Conservation (phyloP, 495 filamentous ascomycete genomes). For the Astrothelium subdiscretum region DNA sequence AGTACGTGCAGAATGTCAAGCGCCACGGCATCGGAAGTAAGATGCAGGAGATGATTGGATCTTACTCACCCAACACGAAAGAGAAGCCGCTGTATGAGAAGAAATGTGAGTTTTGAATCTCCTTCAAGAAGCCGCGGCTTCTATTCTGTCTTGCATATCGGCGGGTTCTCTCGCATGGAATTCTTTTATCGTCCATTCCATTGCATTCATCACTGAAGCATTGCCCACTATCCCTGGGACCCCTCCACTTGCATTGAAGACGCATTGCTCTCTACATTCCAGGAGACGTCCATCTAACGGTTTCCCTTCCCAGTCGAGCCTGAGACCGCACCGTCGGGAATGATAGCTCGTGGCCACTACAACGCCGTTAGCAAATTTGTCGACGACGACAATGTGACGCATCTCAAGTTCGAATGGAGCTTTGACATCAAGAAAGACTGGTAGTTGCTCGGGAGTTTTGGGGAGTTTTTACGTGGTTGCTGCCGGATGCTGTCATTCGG, state of each 20-base stretch:
- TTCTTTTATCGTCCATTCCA: too few relatives aligned
- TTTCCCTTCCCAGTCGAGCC: conserved; percentile 56
- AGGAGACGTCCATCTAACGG: too few relatives aligned
- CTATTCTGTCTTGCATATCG: neutral
- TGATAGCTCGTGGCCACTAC: conserved; percentile 79
- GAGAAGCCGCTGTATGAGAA: conserved; percentile 76
- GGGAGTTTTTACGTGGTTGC: neutral
- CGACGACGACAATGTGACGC: conserved; percentile 79
- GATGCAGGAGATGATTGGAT: conserved; percentile 94
- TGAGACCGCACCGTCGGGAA: conserved; percentile 82
- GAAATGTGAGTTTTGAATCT: conserved; percentile 65
- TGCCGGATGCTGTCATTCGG: neutral
- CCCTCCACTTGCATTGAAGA: neutral
- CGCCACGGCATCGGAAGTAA: conserved; percentile 75
- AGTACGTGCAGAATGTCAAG: conserved; percentile 90
- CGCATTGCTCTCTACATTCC: neutral
- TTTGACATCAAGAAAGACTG: conserved; percentile 95
- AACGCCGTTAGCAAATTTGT: conserved; percentile 74
- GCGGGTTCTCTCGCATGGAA: too few relatives aligned
- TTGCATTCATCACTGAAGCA: too few relatives aligned
- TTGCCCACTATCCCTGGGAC: too few relatives aligned
- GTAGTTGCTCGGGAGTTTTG: conserved; percentile 27
- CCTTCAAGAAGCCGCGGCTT: too few relatives aligned
- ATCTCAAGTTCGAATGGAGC: conserved; percentile 83
- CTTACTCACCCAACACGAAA: conserved; percentile 79